Base-by-base conservation (phyloP, 2,329 filamentous ascomycete species). In the Pseudogymnoascus sp. region DNA sequence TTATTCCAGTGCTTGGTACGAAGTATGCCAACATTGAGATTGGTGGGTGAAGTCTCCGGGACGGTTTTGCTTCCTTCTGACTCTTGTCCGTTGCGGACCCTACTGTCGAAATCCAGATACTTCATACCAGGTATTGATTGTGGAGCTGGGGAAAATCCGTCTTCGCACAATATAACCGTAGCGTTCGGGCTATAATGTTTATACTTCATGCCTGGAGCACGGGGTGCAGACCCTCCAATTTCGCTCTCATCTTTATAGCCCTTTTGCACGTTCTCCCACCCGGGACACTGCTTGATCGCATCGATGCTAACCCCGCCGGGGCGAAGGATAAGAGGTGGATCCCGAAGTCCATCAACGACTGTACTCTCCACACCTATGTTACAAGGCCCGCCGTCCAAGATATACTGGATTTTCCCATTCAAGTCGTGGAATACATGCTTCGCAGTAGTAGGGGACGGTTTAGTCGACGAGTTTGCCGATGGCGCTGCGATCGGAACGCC, bases 181-280 rank as follows among this genome's bases (percentile, higher is more conserved):
- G 95, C 96, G 74, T 87, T 90, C 0, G 95, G 95, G 47, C 93
- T 96, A 72, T 99, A 99, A 74, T 99, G 95, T 73, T 95, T 91
- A 74, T 99, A 99, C 76, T 99, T 99, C 95, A 99, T 99, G 0
- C 95, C 95, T 0, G 95, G 95, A 0, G 95, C 95, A 63, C 91
- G 82, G 0, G 95, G 95, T 8, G 82, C 81, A n/a, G 66, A 78
- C 61, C 83, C 84, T 4, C 84, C 87, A 19, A 84, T 80, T 70
- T 91, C 85, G 14, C 85, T 85, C 64, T 82, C 82, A 70, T 96
- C 91, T 71, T 88, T 86, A 75, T 97, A 97, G 10, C 84, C 93
- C 64, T 88, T 85, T 65, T 82, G 80, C 0, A 91, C 90, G 40
- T 83, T 77, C 72, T 92, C 88, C 93, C 95, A 99, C 0, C 93